phyloP scores from a whole-genome alignment of 2,329 filamentous ascomycete genomes.

The Trichophyton schoenleinii region DNA sequence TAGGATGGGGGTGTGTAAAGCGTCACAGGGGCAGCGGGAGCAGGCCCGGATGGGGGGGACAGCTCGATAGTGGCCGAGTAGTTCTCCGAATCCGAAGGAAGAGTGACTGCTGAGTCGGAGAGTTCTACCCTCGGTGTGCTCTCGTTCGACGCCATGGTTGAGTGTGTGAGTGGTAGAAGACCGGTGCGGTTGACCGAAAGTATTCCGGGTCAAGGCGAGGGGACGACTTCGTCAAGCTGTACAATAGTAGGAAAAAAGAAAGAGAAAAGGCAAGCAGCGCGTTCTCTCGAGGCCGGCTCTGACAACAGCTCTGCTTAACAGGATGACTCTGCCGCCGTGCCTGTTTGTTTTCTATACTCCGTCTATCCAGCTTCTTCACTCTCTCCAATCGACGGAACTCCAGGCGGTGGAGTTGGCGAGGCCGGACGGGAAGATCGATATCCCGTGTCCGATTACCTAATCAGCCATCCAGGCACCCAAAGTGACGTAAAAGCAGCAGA shows the following conservation, averaged over 20 bases:
- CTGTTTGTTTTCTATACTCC: not conserved
- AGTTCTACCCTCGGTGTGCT: constrained; percentile 25
- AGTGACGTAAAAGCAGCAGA: not conserved
- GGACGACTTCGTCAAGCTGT: not conserved
- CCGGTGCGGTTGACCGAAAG: not conserved
- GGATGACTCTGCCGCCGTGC: not conserved
- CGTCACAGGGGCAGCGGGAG: constrained; percentile 44
- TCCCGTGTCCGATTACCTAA: not conserved
- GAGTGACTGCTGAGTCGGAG: constrained; percentile 32
- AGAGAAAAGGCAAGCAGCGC: not conserved
- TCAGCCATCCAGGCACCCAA: not conserved
- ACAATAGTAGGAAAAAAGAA: not conserved
- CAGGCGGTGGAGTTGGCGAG: not conserved
- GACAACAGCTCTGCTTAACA: not conserved
- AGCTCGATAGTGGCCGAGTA: constrained; percentile 33
- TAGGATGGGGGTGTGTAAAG: constrained; percentile 81
- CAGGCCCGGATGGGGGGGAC: constrained; percentile 22
- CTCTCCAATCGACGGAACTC: not conserved
- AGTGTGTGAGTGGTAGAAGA: constrained; percentile 33
- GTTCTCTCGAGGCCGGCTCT: not conserved
- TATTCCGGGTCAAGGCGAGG: not conserved
- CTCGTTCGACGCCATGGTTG: constrained; percentile 24
- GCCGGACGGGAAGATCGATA: not conserved
- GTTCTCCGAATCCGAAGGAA: constrained; percentile 38
- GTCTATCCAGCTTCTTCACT: not conserved